Base-by-base conservation (phyloP, 495 filamentous ascomycete species). In the Trichoderma parareesei region DNA sequence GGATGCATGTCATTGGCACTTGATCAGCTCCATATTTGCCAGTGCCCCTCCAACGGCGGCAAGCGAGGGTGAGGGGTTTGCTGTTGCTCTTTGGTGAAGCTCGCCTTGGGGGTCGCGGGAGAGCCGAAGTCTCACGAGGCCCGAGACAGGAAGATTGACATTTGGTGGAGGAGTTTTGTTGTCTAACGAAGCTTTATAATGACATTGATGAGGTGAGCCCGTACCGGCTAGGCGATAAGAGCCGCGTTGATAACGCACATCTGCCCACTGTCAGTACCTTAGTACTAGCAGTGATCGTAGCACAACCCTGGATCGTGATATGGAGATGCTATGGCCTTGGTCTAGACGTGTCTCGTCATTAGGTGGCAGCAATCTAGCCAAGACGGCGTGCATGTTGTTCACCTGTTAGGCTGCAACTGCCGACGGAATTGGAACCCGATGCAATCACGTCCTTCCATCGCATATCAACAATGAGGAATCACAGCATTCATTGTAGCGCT, bases 1-100 rank as follows among this genome's bases (percentile, higher is more conserved):
- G 53, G 53, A 57, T 57, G 53, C 53, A 57, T 57, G 53, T 57
- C 53, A 57, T 57, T 57, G 53, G 53, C 53, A 57, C 53, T 57
- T 57, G 53, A 16, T 57, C 53, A 57, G 53, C 53, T 57, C 53
- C 53, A 57, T 57, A 57, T 13, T 57, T 57, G 53, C 13, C 53
- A 57, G 46, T 13, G 53, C 53, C 53, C 53, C 53, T 57, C 53
- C 53, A 37, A 33, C 53, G 53, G 53, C 27, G 53, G 53, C 53
- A 57, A 57, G 53, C 53, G 27, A 57, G 53, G 11, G 33, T 57
- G 53, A 57, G 53, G 53, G 53, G 53, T 57, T 57, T 37, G 53
- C 49, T 33, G 48, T 33, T 55, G n/a, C 48, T 7, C n/a, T 55
- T 55, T 10, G 11, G 46, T 49, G 46, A 49, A 49, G 46, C 7